Evolutionary conservation across 768 basidiomycete species (phyloP), one percentile per base, ranked within the genome.

Genomic region (Mycena sanguinolenta): DNA sequence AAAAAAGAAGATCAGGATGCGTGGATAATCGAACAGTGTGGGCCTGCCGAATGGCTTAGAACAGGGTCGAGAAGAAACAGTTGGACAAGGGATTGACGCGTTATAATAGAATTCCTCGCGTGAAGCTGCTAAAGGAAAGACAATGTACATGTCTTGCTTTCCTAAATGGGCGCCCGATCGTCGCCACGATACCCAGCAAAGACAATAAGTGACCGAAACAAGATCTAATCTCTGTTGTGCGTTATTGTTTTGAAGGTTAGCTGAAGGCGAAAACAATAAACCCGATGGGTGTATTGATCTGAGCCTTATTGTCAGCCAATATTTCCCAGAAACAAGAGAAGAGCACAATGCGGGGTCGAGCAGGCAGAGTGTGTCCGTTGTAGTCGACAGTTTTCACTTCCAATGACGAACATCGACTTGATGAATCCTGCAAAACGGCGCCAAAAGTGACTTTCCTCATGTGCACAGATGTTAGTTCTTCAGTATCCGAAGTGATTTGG

Each of bases 101-200:
- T 59, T 55, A 46, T 58, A 59, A 66, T 66, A 66, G 7, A 60
- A 10, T 65, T n/a, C 23, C 25, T 49, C 38, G 63, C 38, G 63
- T 39, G 44, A 44, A 27, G 27, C 21, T 46, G 32, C 39, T 9
- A 44, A 30, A 50, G 49, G 32, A 34, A 34, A 10, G 32, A 34
- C 32, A 34, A 34, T 34, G 10, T 34, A 25, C 27, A 8, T 70
- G 69, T 65, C 63, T 59, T 12, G 53, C 25, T 36, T 46, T 49
- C 69, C 69, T 30, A 65, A 70, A 55, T 13, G 58, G 42, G 68
- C 19, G 12, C 19, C 58, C 69, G 69, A 70, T 70, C 69, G 69
- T 39, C 30, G 50, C 25, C 38, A 46, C 58, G 58, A 49, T 57
- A 38, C 2, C 49, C 50, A 46, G 52, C 42, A 65, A 42, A 70